Evolutionary conservation across 2,329 filamentous ascomycete species (phyloP).

Genomic region (Fusarium subglutinans): DNA sequence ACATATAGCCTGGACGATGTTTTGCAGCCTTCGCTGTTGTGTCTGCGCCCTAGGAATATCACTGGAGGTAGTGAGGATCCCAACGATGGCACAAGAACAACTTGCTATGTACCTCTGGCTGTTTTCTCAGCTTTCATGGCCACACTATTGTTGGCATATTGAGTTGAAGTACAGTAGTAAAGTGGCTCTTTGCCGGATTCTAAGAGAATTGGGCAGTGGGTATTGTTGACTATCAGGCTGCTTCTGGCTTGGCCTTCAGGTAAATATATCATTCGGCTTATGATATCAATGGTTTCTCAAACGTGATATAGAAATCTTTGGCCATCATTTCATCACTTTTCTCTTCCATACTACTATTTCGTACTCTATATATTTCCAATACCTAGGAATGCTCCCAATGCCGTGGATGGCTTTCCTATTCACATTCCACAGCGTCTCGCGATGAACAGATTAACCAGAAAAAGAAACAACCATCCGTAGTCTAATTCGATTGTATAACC

Average conservation of each 20-base stretch:
- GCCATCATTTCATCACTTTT: conserved; percentile 20
- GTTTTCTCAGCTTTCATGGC: background rate
- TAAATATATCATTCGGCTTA: background rate
- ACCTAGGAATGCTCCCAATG: conserved; percentile 10
- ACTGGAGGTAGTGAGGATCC: conserved; percentile 12
- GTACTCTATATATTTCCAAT: conserved; percentile 35
- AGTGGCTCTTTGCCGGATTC: background rate
- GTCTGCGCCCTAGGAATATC: conserved; percentile 17
- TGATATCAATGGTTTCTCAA: background rate
- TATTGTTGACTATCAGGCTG: background rate
- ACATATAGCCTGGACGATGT: background rate
- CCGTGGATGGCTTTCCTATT: conserved; percentile 24
- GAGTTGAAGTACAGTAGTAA: background rate
- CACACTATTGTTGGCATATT: background rate
- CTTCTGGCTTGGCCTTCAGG: background rate
- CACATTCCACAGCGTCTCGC: conserved; percentile 30
- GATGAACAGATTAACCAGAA: conserved; percentile 43
- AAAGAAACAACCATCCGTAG: conserved; percentile 43
- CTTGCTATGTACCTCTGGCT: background rate
- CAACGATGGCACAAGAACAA: conserved; percentile 1
- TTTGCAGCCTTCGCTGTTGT: conserved; percentile 11
- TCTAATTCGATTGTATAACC: conserved; percentile 45
- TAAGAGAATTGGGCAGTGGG: background rate
- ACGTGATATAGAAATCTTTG: background rate
- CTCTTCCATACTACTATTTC: conserved; percentile 30